A percentile compares a stretch with the other conserved stretches of the same genome.
These are phyloP conservation scores for Trichoderma erinaceum DNA, from an alignment of 495 filamentous ascomycete genomes.

Conservation along the genomic window DNA sequence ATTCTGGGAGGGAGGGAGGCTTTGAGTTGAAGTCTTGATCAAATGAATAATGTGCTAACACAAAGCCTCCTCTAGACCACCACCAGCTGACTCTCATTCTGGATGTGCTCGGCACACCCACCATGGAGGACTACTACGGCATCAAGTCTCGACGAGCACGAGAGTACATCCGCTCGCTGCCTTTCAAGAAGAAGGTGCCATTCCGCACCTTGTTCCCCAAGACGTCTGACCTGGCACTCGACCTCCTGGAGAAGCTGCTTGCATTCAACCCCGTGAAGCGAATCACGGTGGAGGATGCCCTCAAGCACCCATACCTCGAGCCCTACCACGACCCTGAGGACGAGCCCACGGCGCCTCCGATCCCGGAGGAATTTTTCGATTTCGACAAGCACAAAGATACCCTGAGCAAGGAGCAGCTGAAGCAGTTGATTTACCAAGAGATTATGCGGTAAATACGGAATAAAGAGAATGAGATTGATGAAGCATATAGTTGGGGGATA, in stretches of 20 bases:
- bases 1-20: neutral
- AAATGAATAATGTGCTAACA: conserved; percentile 19
- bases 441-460: conserved; percentile 77
- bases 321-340: conserved; percentile 99
- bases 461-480: neutral
- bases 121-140: conserved; percentile 99
- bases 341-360: conserved; percentile 92
- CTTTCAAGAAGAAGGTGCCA: conserved; percentile 99
- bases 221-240: conserved; percentile 86
- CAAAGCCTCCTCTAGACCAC: conserved; percentile 59
- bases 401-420: conserved; percentile 95
- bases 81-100: conserved; percentile 97
- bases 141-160: conserved; percentile 98
- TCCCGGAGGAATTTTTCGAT: conserved; percentile 98
- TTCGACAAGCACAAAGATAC: conserved; percentile 99
- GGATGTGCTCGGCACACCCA: conserved; percentile 96
- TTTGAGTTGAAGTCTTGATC: neutral
- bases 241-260: conserved; percentile 89
- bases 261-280: conserved; percentile 99
- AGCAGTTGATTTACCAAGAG: conserved; percentile 94
- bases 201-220: conserved; percentile 97
- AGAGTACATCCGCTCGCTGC: conserved; percentile 97
- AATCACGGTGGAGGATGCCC: conserved; percentile 93
- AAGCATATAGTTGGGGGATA: neutral
- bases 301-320: conserved; percentile 96